These are phyloP conservation scores for Solanum chaucha DNA, from an alignment of 257 asterid genomes.

Conservation along the genomic window DNA sequence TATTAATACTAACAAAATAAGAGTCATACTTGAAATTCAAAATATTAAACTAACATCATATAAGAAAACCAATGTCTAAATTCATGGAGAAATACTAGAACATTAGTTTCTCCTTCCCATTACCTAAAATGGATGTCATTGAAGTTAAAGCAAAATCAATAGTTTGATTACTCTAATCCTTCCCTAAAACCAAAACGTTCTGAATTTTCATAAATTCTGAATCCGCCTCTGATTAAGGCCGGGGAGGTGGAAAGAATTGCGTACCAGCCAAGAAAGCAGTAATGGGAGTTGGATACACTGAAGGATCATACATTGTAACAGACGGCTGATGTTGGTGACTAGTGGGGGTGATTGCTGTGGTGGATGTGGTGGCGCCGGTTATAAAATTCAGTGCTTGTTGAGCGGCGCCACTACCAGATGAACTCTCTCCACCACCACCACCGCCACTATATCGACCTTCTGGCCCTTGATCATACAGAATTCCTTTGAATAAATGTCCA, in stretches of 20 bases:
- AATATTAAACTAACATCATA: conserved; percentile 4
- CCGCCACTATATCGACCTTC: conserved; percentile 24
- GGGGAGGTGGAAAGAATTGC: conserved; percentile 81
- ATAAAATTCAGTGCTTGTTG: conserved; percentile 28
- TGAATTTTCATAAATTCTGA: not conserved
- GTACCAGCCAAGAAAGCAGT: conserved; percentile 71
- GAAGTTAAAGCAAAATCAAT: not conserved
- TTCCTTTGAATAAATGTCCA: conserved; percentile 74
- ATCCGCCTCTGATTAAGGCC: conserved; percentile 16
- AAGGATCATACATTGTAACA: conserved; percentile 44
- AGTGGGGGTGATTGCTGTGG: conserved; percentile 1
- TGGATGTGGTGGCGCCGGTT: conserved; percentile 7
- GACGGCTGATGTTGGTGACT: conserved; percentile 4
- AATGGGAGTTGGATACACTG: conserved; percentile 45
- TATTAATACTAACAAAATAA: not conserved
- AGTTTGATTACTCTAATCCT: not conserved
- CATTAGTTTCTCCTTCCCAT: not conserved
- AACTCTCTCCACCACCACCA: conserved; percentile 15
- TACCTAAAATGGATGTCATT: not conserved
- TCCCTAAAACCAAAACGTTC: not conserved
- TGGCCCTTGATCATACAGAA: conserved; percentile 66
- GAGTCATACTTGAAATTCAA: conserved; percentile 25
- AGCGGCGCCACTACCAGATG: conserved; percentile 28
- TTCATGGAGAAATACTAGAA: not conserved
- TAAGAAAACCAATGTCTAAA: not conserved